Base-by-base conservation (phyloP, 768 basidiomycete species). In the Tulasnella sp. region DNA sequence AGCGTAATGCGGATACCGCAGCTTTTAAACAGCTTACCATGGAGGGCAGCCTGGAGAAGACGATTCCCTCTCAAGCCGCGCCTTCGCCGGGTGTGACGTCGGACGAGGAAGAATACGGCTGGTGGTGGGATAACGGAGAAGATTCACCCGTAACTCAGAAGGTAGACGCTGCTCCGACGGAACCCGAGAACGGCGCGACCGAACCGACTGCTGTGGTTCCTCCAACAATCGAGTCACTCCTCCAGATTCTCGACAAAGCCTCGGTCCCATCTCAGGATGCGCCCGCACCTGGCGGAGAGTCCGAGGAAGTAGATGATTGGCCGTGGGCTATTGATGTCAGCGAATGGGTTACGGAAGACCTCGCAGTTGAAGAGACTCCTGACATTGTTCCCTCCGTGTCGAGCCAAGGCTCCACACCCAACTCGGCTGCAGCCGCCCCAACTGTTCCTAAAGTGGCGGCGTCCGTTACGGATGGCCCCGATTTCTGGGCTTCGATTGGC, bases 361-460 rank as follows among this genome's bases (percentile, higher is more conserved):
- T 44, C 4, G 39, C 34, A 24, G 52, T 77, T 39, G 77, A 40
- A 27, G 78, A 80, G 39, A 81, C 80, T 27, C 80, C 80, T 18
- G 80, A 81, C 10, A 80, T 81, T 7, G 39, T 76, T 52, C 73
- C 21, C 27, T 74, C 80, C 18, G 40, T 48, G 18, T 72, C 71
- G 16, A 81, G 80, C 71, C 80, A 81, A 56, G 80, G 80, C 6
- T 80, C 80, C 16, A 81, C 80, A 24, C 80, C 80, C 39, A 80
- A 80, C 58, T 81, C 80, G n/a, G 12, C 81, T 27, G 58, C 48
- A n/a, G 21, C 80, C 12, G 80, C 77, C 9, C 72, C 39, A 19
- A 62, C 16, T 24, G 56, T 56, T 19, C 62, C 62, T 2, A 68
- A 68, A 68, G 62, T 68, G n/a, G 62, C 31, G n/a, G 27, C 62